Percentiles rank a stretch among this genome's conserved stretches.
These are phyloP conservation scores for Ceratocystis albifundus DNA, from an alignment of 2,329 filamentous ascomycete species.

Conservation along the genomic window DNA sequence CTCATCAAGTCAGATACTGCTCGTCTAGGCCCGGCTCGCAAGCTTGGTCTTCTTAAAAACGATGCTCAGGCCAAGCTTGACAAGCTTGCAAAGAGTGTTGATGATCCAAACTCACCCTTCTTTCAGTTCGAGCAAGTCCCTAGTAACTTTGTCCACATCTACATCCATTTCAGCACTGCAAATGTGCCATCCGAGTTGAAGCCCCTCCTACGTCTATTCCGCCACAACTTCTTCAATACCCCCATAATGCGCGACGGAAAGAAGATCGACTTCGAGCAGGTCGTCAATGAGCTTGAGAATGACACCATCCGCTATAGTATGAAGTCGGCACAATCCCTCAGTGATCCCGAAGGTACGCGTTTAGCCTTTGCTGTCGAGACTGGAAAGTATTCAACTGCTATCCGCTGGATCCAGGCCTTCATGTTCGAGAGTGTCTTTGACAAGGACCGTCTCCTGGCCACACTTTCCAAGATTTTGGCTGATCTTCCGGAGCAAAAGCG, in stretches of 20 bases:
- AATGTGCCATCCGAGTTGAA: constrained; percentile 69
- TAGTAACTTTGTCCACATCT: constrained; percentile 83
- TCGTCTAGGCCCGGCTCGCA: constrained; percentile 64
- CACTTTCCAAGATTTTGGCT: constrained; percentile 68
- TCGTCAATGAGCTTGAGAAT: constrained; percentile 80
- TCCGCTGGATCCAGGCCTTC: constrained; percentile 74
- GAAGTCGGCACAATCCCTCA: constrained; percentile 53
- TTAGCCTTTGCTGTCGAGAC: constrained; percentile 78
- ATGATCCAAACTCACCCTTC: constrained; percentile 39
- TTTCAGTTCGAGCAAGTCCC: constrained; percentile 94
- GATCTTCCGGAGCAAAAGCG: constrained; percentile 90
- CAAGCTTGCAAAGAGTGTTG: constrained; percentile 36
- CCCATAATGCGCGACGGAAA: constrained; percentile 68
- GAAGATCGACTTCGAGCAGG: constrained; percentile 75
- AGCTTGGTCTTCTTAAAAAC: constrained; percentile 56
- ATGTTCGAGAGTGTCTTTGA: constrained; percentile 88
- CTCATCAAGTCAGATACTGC: constrained; percentile 85
- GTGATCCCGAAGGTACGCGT: constrained; percentile 69
- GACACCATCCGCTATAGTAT: constrained; percentile 81
- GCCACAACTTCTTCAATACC: constrained; percentile 88
- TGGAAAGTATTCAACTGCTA: constrained; percentile 70
- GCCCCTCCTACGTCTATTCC: constrained; percentile 73
- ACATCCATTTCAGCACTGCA: constrained; percentile 66
- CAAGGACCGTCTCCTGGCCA: constrained; percentile 49
- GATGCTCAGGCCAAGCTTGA: constrained; percentile 67